phyloP scores from a whole-genome alignment of 2,329 filamentous ascomycete species.

The Ceratocystis destructans region DNA sequence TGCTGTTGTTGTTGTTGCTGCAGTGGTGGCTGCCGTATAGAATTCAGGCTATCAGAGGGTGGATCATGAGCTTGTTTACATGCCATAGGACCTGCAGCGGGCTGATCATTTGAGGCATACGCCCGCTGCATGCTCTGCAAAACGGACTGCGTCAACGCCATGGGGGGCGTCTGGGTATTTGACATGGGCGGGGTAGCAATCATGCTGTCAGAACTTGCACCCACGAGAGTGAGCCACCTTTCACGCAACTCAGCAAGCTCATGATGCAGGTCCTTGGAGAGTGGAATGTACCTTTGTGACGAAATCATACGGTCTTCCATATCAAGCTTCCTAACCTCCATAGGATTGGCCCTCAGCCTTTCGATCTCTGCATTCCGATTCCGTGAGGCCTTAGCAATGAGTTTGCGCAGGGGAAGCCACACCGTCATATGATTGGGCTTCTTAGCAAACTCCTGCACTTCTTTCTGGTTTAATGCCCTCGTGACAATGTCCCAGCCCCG shows the following conservation, averaged over 20 bases:
- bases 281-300: constrained; percentile 34
- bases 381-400: constrained; percentile 39
- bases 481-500: constrained; percentile 37
- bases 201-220: constrained; percentile 19
- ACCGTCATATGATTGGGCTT: constrained; percentile 35
- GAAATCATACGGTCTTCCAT: constrained; percentile 34
- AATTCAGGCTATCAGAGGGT: background rate
- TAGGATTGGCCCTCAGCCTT: constrained; percentile 35
- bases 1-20: background rate
- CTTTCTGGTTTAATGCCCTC: constrained; percentile 28
- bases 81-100: background rate
- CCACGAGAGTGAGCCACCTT: constrained; percentile 39
- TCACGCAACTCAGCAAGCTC: constrained; percentile 34
- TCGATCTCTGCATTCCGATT: constrained; percentile 39
- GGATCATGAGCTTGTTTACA: background rate
- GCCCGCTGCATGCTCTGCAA: background rate
- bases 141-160: background rate
- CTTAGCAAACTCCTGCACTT: constrained; percentile 33
- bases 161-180: background rate
- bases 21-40: background rate
- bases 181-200: background rate
- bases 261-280: constrained; percentile 33
- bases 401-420: constrained; percentile 40
- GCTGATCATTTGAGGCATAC: background rate
- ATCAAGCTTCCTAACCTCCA: constrained; percentile 38